A percentile compares a stretch with the other conserved stretches of the same genome.
phyloP scores from a whole-genome alignment of 306 rosid species.

The Aeschynomene evenia region DNA sequence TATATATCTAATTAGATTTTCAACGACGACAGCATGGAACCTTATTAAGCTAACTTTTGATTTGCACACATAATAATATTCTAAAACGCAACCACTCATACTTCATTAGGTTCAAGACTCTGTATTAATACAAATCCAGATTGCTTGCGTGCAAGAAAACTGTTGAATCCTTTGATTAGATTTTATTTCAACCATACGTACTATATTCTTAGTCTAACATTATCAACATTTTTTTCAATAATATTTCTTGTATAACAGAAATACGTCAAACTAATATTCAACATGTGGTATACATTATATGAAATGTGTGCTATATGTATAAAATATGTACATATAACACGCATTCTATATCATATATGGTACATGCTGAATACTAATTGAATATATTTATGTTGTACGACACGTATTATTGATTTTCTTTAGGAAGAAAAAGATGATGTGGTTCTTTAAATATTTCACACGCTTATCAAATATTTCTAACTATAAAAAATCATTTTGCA shows the following conservation, averaged over 20 bases:
- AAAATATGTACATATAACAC: too few species aligned
- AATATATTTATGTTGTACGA: too few species aligned
- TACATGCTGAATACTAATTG: too few species aligned
- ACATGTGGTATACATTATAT: too few species aligned
- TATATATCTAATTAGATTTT: neutral
- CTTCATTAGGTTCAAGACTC: neutral
- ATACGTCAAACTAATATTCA: too few species aligned
- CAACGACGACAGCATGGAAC: neutral
- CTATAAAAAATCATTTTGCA: too few species aligned
- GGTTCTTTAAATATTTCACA: neutral
- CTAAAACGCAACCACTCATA: neutral
- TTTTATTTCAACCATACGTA: neutral
- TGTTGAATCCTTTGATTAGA: conserved; percentile 32
- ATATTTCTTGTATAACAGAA: too few species aligned
- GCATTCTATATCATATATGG: too few species aligned
- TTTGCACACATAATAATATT: neutral
- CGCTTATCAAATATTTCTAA: neutral
- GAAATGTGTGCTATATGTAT: too few species aligned
- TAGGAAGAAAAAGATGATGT: neutral
- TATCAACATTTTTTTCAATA: neutral
- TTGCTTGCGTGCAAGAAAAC: conserved; percentile 45
- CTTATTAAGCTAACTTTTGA: neutral
- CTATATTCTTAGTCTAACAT: neutral
- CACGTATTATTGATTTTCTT: too few species aligned
- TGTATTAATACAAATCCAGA: neutral